Base-by-base conservation (phyloP, 2,329 filamentous ascomycete genomes). In the Periconia sp. region DNA sequence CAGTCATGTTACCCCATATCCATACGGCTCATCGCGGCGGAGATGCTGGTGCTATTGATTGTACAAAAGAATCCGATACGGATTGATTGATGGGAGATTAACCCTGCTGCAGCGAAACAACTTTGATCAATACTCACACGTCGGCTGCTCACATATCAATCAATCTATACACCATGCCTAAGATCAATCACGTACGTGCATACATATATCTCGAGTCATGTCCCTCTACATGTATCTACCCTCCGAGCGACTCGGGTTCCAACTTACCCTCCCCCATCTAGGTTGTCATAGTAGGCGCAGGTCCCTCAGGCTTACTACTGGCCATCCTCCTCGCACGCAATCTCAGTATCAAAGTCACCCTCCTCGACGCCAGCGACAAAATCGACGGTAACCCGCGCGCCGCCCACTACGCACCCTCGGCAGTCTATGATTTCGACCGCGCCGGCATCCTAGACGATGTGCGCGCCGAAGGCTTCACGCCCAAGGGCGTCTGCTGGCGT, bases 311-410 rank as follows among this genome's bases (percentile, higher is more conserved):
- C 20, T 64, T 73, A 9, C 60, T 73, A 15, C 60, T 72, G 3
- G 69, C 65, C 14, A 73, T 85, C 2, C 75, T 85, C 2, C 77
- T 86, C 7, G 76, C 81, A 18, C 78, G 80, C 59, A 76, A 80
- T 49, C 51, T 63, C 18, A 76, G 77, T 43, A 82, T 85, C 54
- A 71, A 76, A 30, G 79, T 82, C 42, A 79, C 79, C 20, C 74
- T 85, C 19, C 74, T 87, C 49, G 85, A 88, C 61, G 79, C 80
- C 2, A 77, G 79, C 1, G 66, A 76, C 23, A 74, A 79, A 50
- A 76, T 87, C 44, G 82, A 86, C 71, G 75, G 80, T 53, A 82
- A 83, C 53, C 85, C 85, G 0, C 82, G 85, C 27, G 85, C 85
- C 14, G 82, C 84, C 2, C 83, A 86, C 68, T 87, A 86, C 65